Percentiles rank a stretch among this genome's conserved stretches.
These are phyloP conservation scores for Eremothecium coryli DNA, from an alignment of 1,139 yeast genomes.

Conservation along the genomic window DNA sequence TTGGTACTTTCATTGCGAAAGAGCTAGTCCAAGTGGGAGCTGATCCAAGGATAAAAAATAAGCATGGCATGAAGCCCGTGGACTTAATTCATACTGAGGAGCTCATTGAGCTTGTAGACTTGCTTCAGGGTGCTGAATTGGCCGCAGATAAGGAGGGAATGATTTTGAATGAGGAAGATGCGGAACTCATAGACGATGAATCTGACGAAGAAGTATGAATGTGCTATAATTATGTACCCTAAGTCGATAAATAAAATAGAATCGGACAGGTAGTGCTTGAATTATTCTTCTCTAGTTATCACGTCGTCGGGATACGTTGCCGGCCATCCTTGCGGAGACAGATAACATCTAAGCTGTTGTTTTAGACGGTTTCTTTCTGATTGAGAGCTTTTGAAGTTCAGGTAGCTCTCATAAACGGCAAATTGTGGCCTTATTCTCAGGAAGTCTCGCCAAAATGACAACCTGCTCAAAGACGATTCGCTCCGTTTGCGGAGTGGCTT, in stretches of 20 bases:
- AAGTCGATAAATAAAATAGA: not conserved
- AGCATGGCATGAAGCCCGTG: constrained; percentile 60
- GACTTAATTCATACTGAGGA: constrained; percentile 49
- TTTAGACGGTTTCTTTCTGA: constrained; percentile 15
- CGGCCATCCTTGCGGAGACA: constrained; percentile 29
- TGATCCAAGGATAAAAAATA: constrained; percentile 56
- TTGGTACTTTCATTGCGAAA: constrained; percentile 70
- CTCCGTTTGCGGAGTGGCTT: constrained; percentile 40
- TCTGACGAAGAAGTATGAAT: constrained; percentile 20
- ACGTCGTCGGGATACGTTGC: too few species aligned
- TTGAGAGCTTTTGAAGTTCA: constrained; percentile 20
- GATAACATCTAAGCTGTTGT: constrained; percentile 7
- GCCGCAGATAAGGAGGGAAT: constrained; percentile 37
- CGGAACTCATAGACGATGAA: constrained; percentile 24
- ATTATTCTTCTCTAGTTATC: not conserved
- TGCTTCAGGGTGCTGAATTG: constrained; percentile 75
- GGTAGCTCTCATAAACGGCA: constrained; percentile 14
- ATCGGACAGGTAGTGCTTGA: not conserved
- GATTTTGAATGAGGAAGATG: constrained; percentile 22
- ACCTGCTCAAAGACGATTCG: constrained; percentile 24
- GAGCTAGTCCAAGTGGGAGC: constrained; percentile 88
- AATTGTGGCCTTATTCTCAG: constrained; percentile 8
- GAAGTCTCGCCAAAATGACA: constrained; percentile 20
- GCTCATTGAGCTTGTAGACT: constrained; percentile 46
- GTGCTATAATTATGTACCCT: not conserved